Conservation (phyloP, 1,284 basidiomycete species). For the Microbotryomycetes sp. region DNA sequence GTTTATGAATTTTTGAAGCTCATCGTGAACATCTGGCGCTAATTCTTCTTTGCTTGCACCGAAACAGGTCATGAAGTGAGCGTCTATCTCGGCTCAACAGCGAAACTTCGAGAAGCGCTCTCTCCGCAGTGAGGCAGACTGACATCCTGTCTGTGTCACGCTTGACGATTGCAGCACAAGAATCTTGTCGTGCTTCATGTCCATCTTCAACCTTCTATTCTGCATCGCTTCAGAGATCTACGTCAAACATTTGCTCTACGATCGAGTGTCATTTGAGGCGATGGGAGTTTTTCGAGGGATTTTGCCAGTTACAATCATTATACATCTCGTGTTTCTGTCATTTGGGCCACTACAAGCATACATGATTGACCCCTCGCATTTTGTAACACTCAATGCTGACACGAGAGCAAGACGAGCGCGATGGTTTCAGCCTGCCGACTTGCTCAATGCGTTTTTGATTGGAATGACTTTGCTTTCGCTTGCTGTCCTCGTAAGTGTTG, state of each 20-base stretch:
- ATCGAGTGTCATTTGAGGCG: neutral
- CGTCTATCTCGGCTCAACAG: too few species aligned
- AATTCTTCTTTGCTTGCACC: too few species aligned
- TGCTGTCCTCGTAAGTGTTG: too few species aligned
- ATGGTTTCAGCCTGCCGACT: neutral
- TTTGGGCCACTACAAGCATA: neutral
- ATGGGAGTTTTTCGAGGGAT: neutral
- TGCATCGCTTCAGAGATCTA: neutral
- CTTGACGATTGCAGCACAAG: neutral
- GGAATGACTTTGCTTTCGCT: too few species aligned
- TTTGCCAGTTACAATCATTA: neutral
- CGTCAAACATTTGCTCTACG: neutral
- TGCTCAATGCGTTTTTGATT: neutral
- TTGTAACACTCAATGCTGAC: neutral
- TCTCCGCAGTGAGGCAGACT: neutral
- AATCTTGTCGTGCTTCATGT: neutral
- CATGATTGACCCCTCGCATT: neutral
- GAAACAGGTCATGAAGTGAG: neutral
- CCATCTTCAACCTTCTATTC: neutral
- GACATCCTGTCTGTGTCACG: neutral
- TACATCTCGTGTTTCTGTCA: neutral
- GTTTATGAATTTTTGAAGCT: too few species aligned
- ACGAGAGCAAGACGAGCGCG: neutral
- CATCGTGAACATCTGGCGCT: too few species aligned
- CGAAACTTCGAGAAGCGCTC: too few species aligned